Evolutionary conservation across 768 basidiomycete species (phyloP).

Genomic region (Galerina sulciceps): DNA sequence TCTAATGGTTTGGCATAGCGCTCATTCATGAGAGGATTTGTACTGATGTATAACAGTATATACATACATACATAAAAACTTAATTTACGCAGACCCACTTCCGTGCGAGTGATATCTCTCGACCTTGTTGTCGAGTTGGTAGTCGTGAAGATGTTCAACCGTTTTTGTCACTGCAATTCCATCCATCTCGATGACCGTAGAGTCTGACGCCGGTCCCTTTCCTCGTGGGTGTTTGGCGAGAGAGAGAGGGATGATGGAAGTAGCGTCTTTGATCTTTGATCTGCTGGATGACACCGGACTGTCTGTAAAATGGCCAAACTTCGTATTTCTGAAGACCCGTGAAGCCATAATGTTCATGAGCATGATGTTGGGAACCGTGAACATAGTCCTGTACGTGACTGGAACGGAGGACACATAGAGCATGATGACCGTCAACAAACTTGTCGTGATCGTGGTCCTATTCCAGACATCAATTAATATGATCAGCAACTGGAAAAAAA

Average conservation of each 20-base stretch:
- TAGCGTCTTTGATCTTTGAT: not conserved
- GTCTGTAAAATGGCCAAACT: constrained; percentile 17
- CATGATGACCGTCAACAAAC: constrained; percentile 15
- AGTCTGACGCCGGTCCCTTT: not conserved
- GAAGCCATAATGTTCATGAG: constrained; percentile 23
- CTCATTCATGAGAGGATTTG: too few relatives aligned
- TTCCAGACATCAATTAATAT: too few relatives aligned
- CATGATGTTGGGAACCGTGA: constrained; percentile 15
- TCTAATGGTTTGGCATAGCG: too few relatives aligned
- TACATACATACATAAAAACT: too few relatives aligned
- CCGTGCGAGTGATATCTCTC: not conserved
- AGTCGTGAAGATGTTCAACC: constrained; percentile 5
- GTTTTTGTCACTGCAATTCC: constrained; percentile 15
- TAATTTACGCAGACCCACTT: not conserved
- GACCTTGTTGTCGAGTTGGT: not conserved
- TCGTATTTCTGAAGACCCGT: constrained; percentile 17
- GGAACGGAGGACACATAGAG: constrained; percentile 11
- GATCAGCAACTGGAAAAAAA: not conserved
- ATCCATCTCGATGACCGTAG: not conserved
- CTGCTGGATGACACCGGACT: constrained; percentile 29
- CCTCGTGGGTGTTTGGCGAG: not conserved
- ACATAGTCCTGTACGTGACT: constrained; percentile 11
- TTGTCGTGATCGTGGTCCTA: constrained; percentile 13
- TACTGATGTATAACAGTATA: too few relatives aligned
- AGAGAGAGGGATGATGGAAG: constrained; percentile 7